phyloP scores from a whole-genome alignment of 495 filamentous ascomycete genomes.

The Choiromyces venosus region DNA sequence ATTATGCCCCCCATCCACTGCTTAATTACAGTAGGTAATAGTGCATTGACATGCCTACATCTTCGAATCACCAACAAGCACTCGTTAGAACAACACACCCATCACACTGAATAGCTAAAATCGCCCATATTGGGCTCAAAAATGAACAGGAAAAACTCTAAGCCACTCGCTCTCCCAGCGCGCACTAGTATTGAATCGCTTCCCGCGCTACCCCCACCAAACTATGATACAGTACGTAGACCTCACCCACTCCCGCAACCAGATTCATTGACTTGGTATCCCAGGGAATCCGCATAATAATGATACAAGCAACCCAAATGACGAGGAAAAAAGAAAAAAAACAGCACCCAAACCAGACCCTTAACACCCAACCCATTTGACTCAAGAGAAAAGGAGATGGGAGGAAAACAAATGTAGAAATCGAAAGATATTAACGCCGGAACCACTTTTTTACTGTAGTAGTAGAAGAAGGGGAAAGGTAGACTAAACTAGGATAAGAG shows the following conservation, averaged over 20 bases:
- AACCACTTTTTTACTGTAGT: neutral
- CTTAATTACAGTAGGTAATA: neutral
- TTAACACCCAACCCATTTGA: constrained; percentile 1
- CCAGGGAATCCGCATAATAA: neutral
- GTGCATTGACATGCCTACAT: neutral
- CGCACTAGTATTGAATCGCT: neutral
- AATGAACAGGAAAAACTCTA: neutral
- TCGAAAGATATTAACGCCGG: constrained; percentile 2
- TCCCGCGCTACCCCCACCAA: neutral
- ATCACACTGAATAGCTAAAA: neutral
- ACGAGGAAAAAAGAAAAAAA: neutral
- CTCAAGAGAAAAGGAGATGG: neutral
- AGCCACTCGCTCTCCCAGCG: neutral
- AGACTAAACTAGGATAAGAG: neutral
- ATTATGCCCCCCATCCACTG: neutral
- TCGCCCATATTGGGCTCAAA: neutral
- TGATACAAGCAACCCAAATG: neutral
- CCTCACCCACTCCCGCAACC: neutral
- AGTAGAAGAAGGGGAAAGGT: neutral
- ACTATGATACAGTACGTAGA: neutral
- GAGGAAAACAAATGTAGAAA: neutral
- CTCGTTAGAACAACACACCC: neutral
- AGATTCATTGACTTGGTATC: neutral
- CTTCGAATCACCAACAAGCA: neutral
- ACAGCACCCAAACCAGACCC: neutral